A percentile compares a stretch with the other conserved stretches of the same genome.
Conservation (phyloP, 1,139 yeast genomes). For the Pichia sp. region DNA sequence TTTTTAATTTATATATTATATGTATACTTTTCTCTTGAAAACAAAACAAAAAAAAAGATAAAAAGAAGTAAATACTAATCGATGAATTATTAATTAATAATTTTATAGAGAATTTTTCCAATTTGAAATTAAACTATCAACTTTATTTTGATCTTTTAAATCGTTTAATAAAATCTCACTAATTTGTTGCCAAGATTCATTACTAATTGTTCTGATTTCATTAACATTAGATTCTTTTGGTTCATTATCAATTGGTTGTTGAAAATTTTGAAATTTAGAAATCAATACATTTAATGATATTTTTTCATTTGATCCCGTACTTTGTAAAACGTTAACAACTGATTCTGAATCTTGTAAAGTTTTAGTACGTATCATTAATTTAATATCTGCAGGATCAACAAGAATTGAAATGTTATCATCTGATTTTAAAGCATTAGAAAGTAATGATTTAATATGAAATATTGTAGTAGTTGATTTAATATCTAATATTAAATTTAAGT, state of each 20-base stretch:
- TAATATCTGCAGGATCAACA: conserved; percentile 30
- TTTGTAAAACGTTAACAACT: conserved; percentile 12
- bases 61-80: no score
- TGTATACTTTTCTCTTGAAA: no score
- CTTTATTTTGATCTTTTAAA: conserved; percentile 16
- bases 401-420: conserved; percentile 6
- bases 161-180: conserved; percentile 20
- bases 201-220: background rate
- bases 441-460: conserved; percentile 33
- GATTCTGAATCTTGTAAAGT: conserved; percentile 37
- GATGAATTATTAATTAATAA: background rate
- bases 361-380: conserved; percentile 42
- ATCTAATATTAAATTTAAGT: conserved; percentile 20
- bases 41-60: no score
- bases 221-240: background rate
- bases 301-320: conserved; percentile 12
- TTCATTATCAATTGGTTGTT: background rate
- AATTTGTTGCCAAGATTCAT: conserved; percentile 23
- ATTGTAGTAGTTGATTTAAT: conserved; percentile 31
- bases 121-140: conserved; percentile 14
- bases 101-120: conserved; percentile 15
- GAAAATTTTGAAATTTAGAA: conserved; percentile 16
- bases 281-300: conserved; percentile 33
- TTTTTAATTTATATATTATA: background rate
- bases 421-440: conserved; percentile 23